phyloP scores from a whole-genome alignment of 495 filamentous ascomycete species.

The Tuber microsphaerosporum region DNA sequence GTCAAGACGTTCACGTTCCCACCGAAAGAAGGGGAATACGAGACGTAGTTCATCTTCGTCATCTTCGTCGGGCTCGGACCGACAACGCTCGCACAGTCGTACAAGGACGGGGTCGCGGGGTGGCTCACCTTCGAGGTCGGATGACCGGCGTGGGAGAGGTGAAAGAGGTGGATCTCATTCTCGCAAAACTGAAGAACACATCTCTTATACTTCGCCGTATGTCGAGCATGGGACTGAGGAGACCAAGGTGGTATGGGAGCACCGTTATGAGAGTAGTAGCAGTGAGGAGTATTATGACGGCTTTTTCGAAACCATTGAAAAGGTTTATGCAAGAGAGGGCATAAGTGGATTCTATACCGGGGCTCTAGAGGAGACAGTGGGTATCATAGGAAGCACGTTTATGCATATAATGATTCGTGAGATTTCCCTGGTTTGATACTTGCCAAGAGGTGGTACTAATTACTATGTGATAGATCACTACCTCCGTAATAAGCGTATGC shows the following conservation, averaged over 20 bases:
- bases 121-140: slow-evolving; percentile 11
- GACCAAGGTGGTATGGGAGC: background rate
- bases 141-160: slow-evolving; percentile 18
- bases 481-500: slow-evolving; percentile 56
- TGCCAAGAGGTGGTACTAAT: slow-evolving; percentile 58
- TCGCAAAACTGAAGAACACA: background rate
- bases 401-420: slow-evolving; percentile 41
- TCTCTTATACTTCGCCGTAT: background rate
- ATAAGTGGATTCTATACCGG: slow-evolving; percentile 68
- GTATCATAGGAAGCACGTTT: slow-evolving; percentile 49
- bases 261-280: background rate
- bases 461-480: slow-evolving; percentile 79
- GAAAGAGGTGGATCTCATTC: slow-evolving; percentile 10
- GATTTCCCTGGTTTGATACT: background rate
- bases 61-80: background rate
- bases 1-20: background rate
- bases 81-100: slow-evolving; percentile 4
- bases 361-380: slow-evolving; percentile 61
- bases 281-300: slow-evolving; percentile 48
- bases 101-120: slow-evolving; percentile 7
- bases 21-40: background rate
- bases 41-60: background rate
- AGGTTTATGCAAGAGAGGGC: slow-evolving; percentile 67
- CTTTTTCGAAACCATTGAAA: slow-evolving; percentile 60
- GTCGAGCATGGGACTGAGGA: background rate